Evolutionary conservation across 495 filamentous ascomycete species (phyloP).

Genomic region (Neurospora sp.): DNA sequence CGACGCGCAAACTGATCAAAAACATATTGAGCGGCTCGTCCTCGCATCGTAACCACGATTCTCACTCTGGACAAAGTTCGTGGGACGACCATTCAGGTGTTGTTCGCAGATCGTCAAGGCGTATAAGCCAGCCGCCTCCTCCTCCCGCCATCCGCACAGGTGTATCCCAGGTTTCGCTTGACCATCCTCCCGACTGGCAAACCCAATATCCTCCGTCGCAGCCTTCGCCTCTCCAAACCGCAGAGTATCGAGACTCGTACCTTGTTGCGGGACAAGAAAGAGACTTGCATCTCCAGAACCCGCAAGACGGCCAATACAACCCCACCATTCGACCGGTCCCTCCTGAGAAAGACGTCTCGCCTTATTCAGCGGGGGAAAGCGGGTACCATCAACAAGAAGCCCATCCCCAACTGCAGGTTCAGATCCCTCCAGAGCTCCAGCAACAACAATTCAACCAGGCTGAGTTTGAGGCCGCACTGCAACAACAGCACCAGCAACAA

Average conservation of each 20-base stretch:
- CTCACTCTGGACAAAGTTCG: constrained; percentile 17
- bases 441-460: constrained; percentile 20
- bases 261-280: constrained; percentile 26
- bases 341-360: constrained; percentile 24
- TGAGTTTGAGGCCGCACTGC: constrained; percentile 11
- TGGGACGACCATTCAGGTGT: constrained; percentile 33
- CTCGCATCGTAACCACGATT: constrained; percentile 23
- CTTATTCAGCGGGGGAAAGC: constrained; percentile 32
- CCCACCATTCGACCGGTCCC: constrained; percentile 33
- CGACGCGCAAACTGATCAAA: constrained; percentile 37
- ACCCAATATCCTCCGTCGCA: constrained; percentile 19
- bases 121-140: constrained; percentile 32
- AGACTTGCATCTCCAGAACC: constrained; percentile 28
- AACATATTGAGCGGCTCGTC: constrained; percentile 32
- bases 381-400: constrained; percentile 33
- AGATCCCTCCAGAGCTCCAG: constrained; percentile 12
- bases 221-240: constrained; percentile 35
- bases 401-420: constrained; percentile 24
- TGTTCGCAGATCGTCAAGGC: constrained; percentile 39
- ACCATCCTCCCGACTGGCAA: constrained; percentile 26
- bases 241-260: constrained; percentile 31
- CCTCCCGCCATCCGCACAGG: constrained; percentile 33
- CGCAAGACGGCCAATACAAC: constrained; percentile 24
- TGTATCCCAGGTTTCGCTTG: constrained; percentile 29
- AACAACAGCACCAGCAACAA: constrained; percentile 6